Percentiles rank a stretch among this genome's conserved stretches.
These are phyloP conservation scores for Boletus bicolor DNA, from an alignment of 768 basidiomycete species.

Conservation along the genomic window DNA sequence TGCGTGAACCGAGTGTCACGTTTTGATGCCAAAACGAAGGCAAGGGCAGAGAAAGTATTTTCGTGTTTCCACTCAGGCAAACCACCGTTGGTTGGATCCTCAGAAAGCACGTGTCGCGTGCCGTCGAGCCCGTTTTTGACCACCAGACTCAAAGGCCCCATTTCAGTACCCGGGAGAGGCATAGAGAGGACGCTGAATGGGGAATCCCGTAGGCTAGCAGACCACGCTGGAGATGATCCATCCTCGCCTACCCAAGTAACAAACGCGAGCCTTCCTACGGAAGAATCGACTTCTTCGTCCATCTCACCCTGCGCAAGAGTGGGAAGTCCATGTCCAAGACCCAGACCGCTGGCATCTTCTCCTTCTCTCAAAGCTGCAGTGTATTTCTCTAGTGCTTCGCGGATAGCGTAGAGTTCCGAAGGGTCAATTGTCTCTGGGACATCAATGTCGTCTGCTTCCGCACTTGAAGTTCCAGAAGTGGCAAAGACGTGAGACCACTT, in stretches of 20 bases:
- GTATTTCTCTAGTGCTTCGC: slow-evolving; percentile 84
- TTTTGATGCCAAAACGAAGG: slow-evolving; percentile 93
- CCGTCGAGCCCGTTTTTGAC: slow-evolving; percentile 76
- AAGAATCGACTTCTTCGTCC: slow-evolving; percentile 84
- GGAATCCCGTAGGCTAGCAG: slow-evolving; percentile 29
- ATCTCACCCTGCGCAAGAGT: slow-evolving; percentile 85
- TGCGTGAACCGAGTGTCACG: slow-evolving; percentile 85
- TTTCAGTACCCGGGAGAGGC: slow-evolving; percentile 55
- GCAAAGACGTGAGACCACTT: slow-evolving; percentile 89
- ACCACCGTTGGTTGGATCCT: slow-evolving; percentile 11
- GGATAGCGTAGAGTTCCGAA: slow-evolving; percentile 72
- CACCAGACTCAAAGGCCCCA: slow-evolving; percentile 43
- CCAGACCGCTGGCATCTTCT: slow-evolving; percentile 59
- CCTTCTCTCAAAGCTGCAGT: slow-evolving; percentile 60
- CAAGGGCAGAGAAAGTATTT: slow-evolving; percentile 83
- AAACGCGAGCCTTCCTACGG: slow-evolving; percentile 61
- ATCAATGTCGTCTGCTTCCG: slow-evolving; percentile 49
- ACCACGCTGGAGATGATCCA: slow-evolving; percentile 47
- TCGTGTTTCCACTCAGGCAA: slow-evolving; percentile 63
- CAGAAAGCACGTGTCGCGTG: slow-evolving; percentile 50
- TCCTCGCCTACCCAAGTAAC: slow-evolving; percentile 65
- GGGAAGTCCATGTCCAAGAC: slow-evolving; percentile 66
- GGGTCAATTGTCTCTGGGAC: slow-evolving; percentile 89
- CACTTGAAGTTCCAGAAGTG: slow-evolving; percentile 35
- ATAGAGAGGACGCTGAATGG: slow-evolving; percentile 62